Percentiles rank a stretch among this genome's conserved stretches.
Evolutionary conservation across 2,329 filamentous ascomycete genomes (phyloP).

Genomic region (Fusarium hainanense): DNA sequence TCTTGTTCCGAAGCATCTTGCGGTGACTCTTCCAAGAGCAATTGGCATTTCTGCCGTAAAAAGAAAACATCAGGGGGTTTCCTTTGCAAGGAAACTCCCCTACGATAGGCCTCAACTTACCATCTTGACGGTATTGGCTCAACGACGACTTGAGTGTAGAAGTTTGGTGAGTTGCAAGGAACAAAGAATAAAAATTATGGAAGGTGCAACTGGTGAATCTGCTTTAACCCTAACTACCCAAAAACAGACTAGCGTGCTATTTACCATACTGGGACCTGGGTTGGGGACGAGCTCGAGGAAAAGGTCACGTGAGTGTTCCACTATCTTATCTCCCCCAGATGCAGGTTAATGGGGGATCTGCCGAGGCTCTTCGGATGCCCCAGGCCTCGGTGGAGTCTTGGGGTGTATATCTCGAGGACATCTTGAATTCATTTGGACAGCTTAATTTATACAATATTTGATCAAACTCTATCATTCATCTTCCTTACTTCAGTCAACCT

Average conservation of each 20-base stretch:
- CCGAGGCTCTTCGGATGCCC: slow-evolving; percentile 42
- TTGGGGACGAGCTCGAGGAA: slow-evolving; percentile 52
- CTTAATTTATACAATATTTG: slow-evolving; percentile 2
- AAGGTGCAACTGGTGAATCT: slow-evolving; percentile 46
- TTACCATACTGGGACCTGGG: slow-evolving; percentile 44
- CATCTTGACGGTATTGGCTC: slow-evolving; percentile 72
- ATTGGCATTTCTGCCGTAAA: slow-evolving; percentile 58
- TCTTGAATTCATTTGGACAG: neutral
- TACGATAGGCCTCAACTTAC: slow-evolving; percentile 67
- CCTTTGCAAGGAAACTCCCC: slow-evolving; percentile 26
- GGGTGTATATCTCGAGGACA: slow-evolving; percentile 13
- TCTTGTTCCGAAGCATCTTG: slow-evolving; percentile 96
- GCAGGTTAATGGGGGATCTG: slow-evolving; percentile 30
- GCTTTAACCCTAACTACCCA: slow-evolving; percentile 54
- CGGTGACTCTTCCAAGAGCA: slow-evolving; percentile 75
- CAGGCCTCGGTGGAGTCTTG: slow-evolving; percentile 23
- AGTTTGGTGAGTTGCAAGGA: slow-evolving; percentile 48
- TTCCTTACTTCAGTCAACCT: too few relatives aligned
- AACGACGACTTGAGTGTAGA: slow-evolving; percentile 55
- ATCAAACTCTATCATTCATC: slow-evolving; percentile 34
- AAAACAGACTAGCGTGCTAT: slow-evolving; percentile 39
- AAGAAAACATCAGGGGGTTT: slow-evolving; percentile 43
- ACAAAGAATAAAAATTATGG: slow-evolving; percentile 26
- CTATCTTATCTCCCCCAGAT: slow-evolving; percentile 19
- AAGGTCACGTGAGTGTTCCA: slow-evolving; percentile 42